These are phyloP conservation scores for Salvia miltiorrhiza DNA, from an alignment of 257 asterid species.

Conservation along the genomic window DNA sequence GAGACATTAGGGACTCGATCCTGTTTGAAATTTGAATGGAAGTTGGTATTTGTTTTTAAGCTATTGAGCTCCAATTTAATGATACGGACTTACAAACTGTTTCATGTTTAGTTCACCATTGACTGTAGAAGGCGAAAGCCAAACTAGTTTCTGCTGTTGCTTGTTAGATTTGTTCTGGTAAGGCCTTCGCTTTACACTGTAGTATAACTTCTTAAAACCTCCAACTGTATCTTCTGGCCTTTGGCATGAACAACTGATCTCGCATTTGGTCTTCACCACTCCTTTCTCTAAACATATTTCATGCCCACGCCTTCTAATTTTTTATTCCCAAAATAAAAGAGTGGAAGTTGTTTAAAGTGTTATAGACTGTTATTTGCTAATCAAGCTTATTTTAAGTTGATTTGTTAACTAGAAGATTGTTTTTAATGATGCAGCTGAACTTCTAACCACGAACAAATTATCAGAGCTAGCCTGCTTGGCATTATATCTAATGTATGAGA, in stretches of 20 bases:
- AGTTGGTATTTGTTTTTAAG: neutral
- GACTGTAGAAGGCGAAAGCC: neutral
- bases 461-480: constrained; percentile 98
- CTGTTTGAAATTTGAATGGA: constrained; percentile 6
- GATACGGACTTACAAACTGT: neutral
- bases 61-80: neutral
- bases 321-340: neutral
- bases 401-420: constrained; percentile 3
- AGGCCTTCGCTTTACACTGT: neutral
- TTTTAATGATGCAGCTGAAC: constrained; percentile 73
- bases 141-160: constrained; percentile 14
- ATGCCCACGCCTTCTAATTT: neutral
- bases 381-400: constrained; percentile 6
- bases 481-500: constrained; percentile 94
- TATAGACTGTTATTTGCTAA: constrained; percentile 5
- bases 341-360: neutral
- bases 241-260: neutral
- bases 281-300: neutral
- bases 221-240: neutral
- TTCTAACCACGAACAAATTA: constrained; percentile 87
- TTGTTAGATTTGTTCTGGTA: constrained; percentile 7
- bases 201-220: neutral
- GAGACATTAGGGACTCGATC: neutral
- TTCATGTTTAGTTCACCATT: neutral
- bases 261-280: constrained; percentile 10